Base-by-base conservation (phyloP, 179 eudicot genomes). In the Beta macrorhiza region DNA sequence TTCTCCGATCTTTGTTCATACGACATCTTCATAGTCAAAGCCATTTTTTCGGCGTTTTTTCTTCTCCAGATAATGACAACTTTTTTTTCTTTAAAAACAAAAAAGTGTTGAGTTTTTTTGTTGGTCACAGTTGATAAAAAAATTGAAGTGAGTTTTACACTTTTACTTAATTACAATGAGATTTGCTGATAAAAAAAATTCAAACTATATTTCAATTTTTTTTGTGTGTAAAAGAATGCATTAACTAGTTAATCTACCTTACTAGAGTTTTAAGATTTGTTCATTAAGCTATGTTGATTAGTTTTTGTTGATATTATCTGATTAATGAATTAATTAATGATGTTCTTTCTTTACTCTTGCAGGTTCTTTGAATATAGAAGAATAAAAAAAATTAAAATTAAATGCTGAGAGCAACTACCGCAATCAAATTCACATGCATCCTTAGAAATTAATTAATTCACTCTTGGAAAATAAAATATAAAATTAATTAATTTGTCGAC, bases 341-440 rank as follows among this genome's bases (percentile, higher is more conserved):
- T 14, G 61, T 52, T 25, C n/a, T 52, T 52, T 53, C 61, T 14
- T 37, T 53, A 42, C 2, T 22, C 25, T 22, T 73, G 76, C 76
- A 73, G 76, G 76, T 73, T 53, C 42, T 22, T 73, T 73, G 62
- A 53, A 73, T 29, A 52, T 37, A 19, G 8, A 25, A 19, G 22
- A 51, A 72, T 11, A n/a, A 4, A 25, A 25, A 25, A 25, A 25
- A 25, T 25, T 72, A 20, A 16, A n/a, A 72, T 72, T 73, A 12
- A 73, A 73, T 73, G 76, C 76, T 3, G 61, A 22, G 76, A 73
- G 6, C 76, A 73, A 73, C 61, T 5, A 73, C 76, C 62, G 2
- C 62, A 73, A 69, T 73, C 76, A 13, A 70, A 73, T 53, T 73
- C 76, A 73, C 76, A 73, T 73, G 76, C 76, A 73, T 52, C 59